phyloP scores from a whole-genome alignment of 176 grass and related monocot species.

The Cenchrus americanus region DNA sequence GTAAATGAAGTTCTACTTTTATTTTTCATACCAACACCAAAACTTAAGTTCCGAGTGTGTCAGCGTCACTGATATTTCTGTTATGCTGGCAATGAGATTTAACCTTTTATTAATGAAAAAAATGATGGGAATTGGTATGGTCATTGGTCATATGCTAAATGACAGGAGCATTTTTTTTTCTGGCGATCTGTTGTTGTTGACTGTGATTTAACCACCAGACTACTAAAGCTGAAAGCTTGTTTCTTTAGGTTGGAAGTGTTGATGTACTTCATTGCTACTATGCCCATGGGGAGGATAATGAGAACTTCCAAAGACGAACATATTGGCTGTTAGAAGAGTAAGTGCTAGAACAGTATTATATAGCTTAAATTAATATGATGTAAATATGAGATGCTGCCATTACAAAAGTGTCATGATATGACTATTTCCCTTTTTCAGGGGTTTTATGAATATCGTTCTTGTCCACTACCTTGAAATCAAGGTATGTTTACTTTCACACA shows the following conservation, averaged over 20 bases:
- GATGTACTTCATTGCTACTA: conserved; percentile 99
- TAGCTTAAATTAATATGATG: conserved; percentile 29
- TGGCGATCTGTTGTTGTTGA: conserved; percentile 36
- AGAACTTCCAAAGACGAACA: conserved; percentile 93
- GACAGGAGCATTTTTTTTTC: background rate
- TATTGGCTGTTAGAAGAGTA: conserved; percentile 99
- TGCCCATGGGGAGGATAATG: conserved; percentile 94
- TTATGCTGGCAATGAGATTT: background rate
- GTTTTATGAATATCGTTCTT: conserved; percentile 95
- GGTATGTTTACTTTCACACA: conserved; percentile 52
- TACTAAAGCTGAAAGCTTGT: conserved; percentile 30
- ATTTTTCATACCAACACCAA: background rate
- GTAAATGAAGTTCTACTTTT: background rate
- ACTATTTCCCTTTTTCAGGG: conserved; percentile 63
- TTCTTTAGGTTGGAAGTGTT: conserved; percentile 84
- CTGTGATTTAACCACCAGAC: conserved; percentile 32
- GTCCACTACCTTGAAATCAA: conserved; percentile 98
- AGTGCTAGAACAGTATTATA: conserved; percentile 41
- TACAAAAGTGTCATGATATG: conserved; percentile 19
- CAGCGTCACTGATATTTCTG: background rate
- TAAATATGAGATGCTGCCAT: conserved; percentile 1
- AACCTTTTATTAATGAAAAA: background rate
- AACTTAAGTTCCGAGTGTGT: background rate
- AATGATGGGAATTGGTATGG: background rate
- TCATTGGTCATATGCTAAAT: background rate